Base-by-base conservation (phyloP, 495 filamentous ascomycete genomes). In the Talaromyces liani region DNA sequence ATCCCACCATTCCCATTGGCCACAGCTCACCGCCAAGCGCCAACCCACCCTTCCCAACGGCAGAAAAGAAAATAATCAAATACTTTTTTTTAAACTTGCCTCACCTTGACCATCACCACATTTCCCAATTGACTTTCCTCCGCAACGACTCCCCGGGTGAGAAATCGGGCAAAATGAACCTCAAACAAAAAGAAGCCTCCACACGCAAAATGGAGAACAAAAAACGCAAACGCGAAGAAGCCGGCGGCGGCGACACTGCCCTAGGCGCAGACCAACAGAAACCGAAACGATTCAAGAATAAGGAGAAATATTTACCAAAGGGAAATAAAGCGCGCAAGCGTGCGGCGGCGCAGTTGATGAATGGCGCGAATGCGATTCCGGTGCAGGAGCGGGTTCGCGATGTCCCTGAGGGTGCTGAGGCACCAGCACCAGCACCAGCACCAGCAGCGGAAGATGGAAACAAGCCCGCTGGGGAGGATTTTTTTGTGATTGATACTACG, bases 201-300 rank as follows among this genome's bases (percentile, higher is more conserved):
- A 54, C 61, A 34, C n/a, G 61, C 49, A 72, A 61, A 70, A 80
- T 78, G 73, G 68, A 73, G 59, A 75, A 79, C 66, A 79, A 77
- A 66, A 79, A 77, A 71, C 78, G 78, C 73, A 80, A 80, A 71
- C 72, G 62, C 55, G 51, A 57, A 39, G 55, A 64, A 59, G 57
- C n/a, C 55, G 9, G 7, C 12, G 41, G 75, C 67, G 41, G 75
- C 67, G 66, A 66, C 29, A 69, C 71, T 51, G 64, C 71, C 51
- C 62, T 69, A 59, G 47, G 72, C 33, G 33, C 33, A 75, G 58
- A 64, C 0, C 24, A n/a, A 20, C 33, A 64, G 47, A 64, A 58
- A 59, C 56, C 41, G 20, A 53, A 59, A 60, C 41, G 57, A 51
- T 20, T 62, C 20, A 59, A 64, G 22, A 64, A 64, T 20, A 64